Evolutionary conservation across 148 eudicot genomes (phyloP).

Genomic region (Dysphania ambrosioides): DNA sequence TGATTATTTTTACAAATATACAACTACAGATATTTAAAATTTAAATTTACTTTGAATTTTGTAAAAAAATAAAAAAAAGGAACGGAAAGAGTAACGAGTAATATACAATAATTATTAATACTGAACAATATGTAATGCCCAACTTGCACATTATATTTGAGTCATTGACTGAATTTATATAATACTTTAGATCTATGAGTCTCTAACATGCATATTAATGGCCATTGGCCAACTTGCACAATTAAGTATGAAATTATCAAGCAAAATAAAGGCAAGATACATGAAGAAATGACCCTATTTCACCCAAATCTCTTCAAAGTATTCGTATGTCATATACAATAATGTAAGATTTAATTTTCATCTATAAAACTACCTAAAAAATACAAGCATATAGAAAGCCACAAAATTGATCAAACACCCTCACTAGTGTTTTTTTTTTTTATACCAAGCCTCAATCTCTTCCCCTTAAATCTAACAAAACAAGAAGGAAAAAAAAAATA

Average conservation of each 20-base stretch:
- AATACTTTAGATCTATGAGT: too few species aligned
- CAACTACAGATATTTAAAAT: too few species aligned
- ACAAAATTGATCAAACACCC: conserved; percentile 1
- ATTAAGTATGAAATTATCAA: background rate
- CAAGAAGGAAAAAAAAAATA: background rate
- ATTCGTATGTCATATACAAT: background rate
- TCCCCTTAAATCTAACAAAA: background rate
- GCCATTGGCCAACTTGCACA: background rate
- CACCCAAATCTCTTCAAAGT: background rate
- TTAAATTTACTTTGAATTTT: too few species aligned
- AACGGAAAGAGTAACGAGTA: too few species aligned
- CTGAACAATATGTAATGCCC: too few species aligned
- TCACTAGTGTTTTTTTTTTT: background rate
- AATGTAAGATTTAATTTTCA: background rate
- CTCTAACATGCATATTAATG: background rate
- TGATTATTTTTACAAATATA: too few species aligned
- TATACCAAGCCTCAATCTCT: conserved; percentile 3
- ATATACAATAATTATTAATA: too few species aligned
- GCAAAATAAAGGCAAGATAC: background rate
- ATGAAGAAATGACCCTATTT: background rate
- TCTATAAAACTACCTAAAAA: background rate
- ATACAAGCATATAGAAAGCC: background rate
- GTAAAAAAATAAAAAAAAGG: too few species aligned
- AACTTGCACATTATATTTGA: background rate
- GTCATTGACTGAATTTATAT: too few species aligned